Conservation (phyloP, 1,284 basidiomycete genomes). For the Takashimella koratensis region DNA sequence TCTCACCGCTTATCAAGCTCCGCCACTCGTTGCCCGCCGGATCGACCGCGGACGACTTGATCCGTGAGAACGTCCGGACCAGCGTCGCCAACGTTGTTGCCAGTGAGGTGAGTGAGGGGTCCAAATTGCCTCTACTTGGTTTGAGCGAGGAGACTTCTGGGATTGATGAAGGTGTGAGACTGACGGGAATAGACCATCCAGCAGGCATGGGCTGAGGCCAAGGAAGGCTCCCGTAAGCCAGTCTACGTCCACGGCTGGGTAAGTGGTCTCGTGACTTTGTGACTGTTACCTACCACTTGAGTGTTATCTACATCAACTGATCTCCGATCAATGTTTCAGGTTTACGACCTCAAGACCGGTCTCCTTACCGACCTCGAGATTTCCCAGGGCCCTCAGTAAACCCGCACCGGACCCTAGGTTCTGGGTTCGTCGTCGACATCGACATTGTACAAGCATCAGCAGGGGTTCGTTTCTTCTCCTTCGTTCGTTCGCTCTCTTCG, state of each 20-base stretch:
- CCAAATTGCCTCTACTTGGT: too few relatives aligned
- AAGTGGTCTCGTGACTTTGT: too few relatives aligned
- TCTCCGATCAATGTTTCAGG: not conserved
- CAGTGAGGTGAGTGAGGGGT: conserved; percentile 9
- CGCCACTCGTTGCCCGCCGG: conserved; percentile 55
- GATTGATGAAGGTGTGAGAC: not conserved
- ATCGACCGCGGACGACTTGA: conserved; percentile 56
- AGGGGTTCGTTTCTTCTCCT: too few relatives aligned
- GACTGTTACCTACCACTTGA: too few relatives aligned
- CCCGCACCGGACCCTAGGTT: too few relatives aligned
- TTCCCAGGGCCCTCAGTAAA: conserved; percentile 12
- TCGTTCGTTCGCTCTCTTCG: too few relatives aligned
- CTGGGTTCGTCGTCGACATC: too few relatives aligned
- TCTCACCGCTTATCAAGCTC: conserved; percentile 64
- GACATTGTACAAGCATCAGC: too few relatives aligned
- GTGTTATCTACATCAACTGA: too few relatives aligned
- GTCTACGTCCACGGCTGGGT: conserved; percentile 75
- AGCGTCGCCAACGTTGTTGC: conserved; percentile 69
- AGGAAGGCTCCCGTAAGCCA: conserved; percentile 39
- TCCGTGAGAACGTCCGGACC: conserved; percentile 70
- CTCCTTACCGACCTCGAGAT: conserved; percentile 66
- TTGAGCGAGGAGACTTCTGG: too few relatives aligned
- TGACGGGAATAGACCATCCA: conserved; percentile 55
- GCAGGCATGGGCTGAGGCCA: conserved; percentile 67
- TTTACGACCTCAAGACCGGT: conserved; percentile 72